Conservation (phyloP, 495 filamentous ascomycete species). For the Aspergillus bertholletiae region DNA sequence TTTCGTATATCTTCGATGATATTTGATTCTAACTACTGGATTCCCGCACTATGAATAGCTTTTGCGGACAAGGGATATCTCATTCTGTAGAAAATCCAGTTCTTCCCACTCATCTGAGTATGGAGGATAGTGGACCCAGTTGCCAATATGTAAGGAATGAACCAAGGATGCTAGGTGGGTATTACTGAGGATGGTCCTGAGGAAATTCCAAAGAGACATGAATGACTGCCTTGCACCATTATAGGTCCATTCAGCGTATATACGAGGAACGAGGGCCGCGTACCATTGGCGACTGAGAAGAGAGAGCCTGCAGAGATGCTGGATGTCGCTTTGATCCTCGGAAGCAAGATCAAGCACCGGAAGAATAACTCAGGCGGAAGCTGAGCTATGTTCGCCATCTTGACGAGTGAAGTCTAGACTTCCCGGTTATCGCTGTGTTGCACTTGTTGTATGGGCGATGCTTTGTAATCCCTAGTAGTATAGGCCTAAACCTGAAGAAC, state of each 20-base stretch:
- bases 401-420: no score
- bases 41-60: neutral
- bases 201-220: neutral
- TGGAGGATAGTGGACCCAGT: neutral
- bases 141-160: neutral
- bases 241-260: conserved; percentile 2
- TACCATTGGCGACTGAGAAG: conserved; percentile 4
- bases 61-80: neutral
- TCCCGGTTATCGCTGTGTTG: no score
- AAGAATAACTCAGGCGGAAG: no score
- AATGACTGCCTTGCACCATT: conserved; percentile 1
- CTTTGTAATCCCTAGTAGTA: no score
- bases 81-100: neutral
- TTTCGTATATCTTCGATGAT: neutral
- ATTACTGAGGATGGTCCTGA: neutral
- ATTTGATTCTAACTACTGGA: neutral
- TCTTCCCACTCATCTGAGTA: no score
- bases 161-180: neutral
- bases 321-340: neutral
- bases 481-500: no score
- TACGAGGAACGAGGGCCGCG: neutral
- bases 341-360: no score
- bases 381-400: no score
- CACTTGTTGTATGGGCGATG: no score
- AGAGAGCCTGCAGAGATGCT: neutral